A percentile compares a stretch with the other conserved stretches of the same genome.
phyloP scores from a whole-genome alignment of 768 basidiomycete species.

The Tephrocybe sp. region DNA sequence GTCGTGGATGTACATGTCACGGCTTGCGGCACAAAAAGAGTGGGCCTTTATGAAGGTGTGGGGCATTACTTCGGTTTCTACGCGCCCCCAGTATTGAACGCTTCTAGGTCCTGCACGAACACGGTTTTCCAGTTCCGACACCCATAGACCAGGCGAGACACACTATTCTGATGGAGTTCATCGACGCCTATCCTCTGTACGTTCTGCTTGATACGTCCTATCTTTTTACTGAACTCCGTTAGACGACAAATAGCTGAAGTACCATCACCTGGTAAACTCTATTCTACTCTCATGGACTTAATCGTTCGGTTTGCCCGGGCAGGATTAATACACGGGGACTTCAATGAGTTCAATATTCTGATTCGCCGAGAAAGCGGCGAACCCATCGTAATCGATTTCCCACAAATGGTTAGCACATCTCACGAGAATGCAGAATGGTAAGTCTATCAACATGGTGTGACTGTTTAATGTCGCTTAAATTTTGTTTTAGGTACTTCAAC shows the following conservation, averaged over 20 bases:
- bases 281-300: constrained; percentile 91
- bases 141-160: constrained; percentile 96
- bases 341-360: constrained; percentile 99
- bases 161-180: constrained; percentile 93
- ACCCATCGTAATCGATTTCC: constrained; percentile 96
- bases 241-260: constrained; percentile 88
- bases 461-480: constrained; percentile 11
- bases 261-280: constrained; percentile 85
- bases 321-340: constrained; percentile 98
- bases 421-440: constrained; percentile 97
- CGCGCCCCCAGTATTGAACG: neutral
- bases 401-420: constrained; percentile 98
- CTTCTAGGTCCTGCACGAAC: constrained; percentile 80
- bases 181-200: constrained; percentile 93
- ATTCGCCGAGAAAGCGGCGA: constrained; percentile 74
- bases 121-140: constrained; percentile 89
- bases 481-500: constrained; percentile 88
- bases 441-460: constrained; percentile 21
- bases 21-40: constrained; percentile 95
- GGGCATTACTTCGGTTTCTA: neutral
- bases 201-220: constrained; percentile 24
- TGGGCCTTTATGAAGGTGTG: constrained; percentile 99
- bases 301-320: constrained; percentile 92
- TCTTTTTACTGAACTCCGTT: constrained; percentile 10
- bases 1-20: constrained; percentile 99